These are phyloP conservation scores for Chaetomium fimeti DNA, from an alignment of 495 filamentous ascomycete genomes.

Conservation along the genomic window DNA sequence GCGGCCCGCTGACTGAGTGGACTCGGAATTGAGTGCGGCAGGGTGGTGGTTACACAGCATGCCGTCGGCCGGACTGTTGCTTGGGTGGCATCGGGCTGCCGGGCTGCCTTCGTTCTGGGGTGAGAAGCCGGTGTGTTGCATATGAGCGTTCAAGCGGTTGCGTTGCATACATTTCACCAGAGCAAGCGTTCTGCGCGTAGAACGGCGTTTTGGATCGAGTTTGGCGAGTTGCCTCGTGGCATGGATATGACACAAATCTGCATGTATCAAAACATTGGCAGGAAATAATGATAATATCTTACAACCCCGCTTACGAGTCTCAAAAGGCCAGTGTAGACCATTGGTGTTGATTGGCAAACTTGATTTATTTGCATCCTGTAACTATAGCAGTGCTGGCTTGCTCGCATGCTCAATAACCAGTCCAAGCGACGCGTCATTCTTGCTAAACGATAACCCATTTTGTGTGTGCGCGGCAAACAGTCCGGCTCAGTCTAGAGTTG, in stretches of 20 bases:
- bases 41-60: too few relatives aligned
- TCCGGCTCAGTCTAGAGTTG: neutral
- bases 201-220: neutral
- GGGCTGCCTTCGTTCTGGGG: neutral
- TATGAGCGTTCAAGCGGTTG: neutral
- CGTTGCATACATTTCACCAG: neutral
- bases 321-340: neutral
- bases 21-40: too few relatives aligned
- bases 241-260: slow-evolving; percentile 5
- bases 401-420: slow-evolving; percentile 12
- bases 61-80: too few relatives aligned
- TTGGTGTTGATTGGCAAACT: neutral
- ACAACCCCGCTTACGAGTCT: neutral
- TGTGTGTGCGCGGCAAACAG: slow-evolving; percentile 3
- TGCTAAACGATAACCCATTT: slow-evolving; percentile 16
- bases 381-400: slow-evolving; percentile 1
- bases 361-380: slow-evolving; percentile 1
- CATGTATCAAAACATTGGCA: neutral
- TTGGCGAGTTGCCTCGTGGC: neutral
- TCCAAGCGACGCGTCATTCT: slow-evolving; percentile 12
- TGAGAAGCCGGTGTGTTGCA: neutral
- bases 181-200: neutral
- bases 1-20: too few relatives aligned
- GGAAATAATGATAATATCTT: neutral
- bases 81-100: too few relatives aligned